Conservation (phyloP, 805 yeast genomes). For the Saturnispora mendoncae region DNA sequence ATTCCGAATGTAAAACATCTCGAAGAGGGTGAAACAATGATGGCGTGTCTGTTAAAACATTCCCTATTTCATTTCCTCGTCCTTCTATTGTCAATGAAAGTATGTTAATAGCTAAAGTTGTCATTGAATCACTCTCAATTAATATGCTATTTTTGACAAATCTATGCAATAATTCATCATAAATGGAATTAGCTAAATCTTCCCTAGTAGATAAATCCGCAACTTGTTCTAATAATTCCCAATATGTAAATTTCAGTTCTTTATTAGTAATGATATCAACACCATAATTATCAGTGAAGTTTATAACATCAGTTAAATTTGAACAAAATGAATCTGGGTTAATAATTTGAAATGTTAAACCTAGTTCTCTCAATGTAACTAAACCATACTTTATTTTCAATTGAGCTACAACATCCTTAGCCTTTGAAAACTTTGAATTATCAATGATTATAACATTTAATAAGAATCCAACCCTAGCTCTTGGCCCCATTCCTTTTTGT, state of each 20-base stretch:
- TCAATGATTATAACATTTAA: constrained; percentile 32
- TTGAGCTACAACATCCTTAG: not conserved
- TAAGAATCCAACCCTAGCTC: constrained; percentile 62
- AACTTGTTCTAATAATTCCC: constrained; percentile 31
- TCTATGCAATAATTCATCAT: constrained; percentile 37
- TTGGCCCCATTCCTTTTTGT: constrained; percentile 46
- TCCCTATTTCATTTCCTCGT: constrained; percentile 62
- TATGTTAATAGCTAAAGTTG: constrained; percentile 72
- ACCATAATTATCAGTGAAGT: constrained; percentile 27
- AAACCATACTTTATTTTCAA: constrained; percentile 15
- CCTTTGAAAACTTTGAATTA: not conserved
- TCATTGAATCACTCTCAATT: constrained; percentile 72
- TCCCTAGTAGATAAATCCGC: constrained; percentile 54
- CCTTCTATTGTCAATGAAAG: constrained; percentile 78
- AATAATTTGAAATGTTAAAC: constrained; percentile 33
- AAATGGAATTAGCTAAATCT: constrained; percentile 47
- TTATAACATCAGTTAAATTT: constrained; percentile 26
- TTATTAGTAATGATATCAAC: constrained; percentile 11
- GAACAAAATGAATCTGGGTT: constrained; percentile 34
- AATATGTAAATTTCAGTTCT: constrained; percentile 13
- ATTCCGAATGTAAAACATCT: constrained; percentile 65
- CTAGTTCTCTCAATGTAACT: constrained; percentile 20
- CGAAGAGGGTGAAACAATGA: constrained; percentile 58
- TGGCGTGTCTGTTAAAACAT: constrained; percentile 36
- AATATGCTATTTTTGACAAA: constrained; percentile 45